A percentile compares a stretch with the other conserved stretches of the same genome.
phyloP scores from a whole-genome alignment of 2,329 filamentous ascomycete species.

The Neurospora sp. region DNA sequence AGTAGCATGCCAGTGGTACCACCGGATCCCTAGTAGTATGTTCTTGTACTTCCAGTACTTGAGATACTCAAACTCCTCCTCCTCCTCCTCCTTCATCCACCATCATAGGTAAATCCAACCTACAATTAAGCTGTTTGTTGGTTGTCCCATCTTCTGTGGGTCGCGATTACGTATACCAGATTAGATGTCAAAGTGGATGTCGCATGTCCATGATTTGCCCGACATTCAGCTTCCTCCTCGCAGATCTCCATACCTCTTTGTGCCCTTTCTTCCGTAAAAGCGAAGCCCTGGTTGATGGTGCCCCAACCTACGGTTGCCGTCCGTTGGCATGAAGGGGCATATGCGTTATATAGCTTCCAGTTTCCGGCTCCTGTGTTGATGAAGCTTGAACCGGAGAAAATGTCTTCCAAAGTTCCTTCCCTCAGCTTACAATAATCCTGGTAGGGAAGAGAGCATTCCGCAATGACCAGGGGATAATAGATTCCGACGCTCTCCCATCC shows the following conservation, averaged over 20 bases:
- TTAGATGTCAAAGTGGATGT: not conserved
- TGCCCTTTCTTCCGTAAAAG: not conserved
- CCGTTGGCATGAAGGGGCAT: not conserved
- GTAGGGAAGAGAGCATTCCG: not conserved
- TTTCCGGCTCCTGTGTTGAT: not conserved
- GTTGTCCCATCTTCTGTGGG: not conserved
- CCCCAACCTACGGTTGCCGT: not conserved
- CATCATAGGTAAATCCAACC: not conserved
- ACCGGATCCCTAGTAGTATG: not conserved
- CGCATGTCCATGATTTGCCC: not conserved
- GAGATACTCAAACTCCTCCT: not conserved
- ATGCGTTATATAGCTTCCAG: not conserved
- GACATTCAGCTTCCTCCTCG: not conserved
- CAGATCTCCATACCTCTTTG: not conserved
- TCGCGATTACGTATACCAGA: not conserved
- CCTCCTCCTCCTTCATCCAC: not conserved
- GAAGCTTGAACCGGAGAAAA: not conserved
- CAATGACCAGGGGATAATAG: not conserved
- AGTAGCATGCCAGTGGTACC: not conserved
- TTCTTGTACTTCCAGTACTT: not conserved
- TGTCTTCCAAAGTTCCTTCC: not conserved
- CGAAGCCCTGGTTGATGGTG: not conserved
- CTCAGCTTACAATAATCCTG: not conserved
- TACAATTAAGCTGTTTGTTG: not conserved
- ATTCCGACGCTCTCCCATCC: not conserved